Percentiles rank a stretch among this genome's conserved stretches.
Conservation (phyloP, 225 moss, liverwort and hornwort genomes). For the Pseudoscleropodium purum region DNA sequence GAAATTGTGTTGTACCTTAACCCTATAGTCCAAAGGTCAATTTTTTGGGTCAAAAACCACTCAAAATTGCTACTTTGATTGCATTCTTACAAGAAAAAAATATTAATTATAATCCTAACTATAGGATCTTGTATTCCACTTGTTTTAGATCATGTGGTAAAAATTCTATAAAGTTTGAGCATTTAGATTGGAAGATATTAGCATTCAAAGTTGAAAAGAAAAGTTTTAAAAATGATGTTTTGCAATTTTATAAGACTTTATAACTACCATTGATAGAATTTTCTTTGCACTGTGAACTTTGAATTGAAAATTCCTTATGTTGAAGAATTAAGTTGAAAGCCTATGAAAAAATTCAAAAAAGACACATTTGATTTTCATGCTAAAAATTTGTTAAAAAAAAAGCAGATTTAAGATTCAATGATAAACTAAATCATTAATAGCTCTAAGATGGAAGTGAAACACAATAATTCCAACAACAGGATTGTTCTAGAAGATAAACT, state of each 20-base stretch:
- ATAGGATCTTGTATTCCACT: accelerated
- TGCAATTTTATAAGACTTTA: neutral
- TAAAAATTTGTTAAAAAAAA: no score
- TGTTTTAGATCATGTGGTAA: neutral
- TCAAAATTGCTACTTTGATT: no score
- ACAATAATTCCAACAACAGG: accelerated
- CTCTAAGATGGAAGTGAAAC: neutral
- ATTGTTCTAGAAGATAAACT: neutral
- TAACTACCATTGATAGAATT: accelerated
- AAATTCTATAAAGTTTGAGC: neutral
- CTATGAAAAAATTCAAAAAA: no score
- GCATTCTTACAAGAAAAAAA: no score
- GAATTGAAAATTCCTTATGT: neutral
- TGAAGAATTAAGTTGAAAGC: neutral
- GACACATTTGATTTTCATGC: no score
- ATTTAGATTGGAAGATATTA: neutral
- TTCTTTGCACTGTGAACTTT: neutral
- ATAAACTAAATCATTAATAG: neutral
- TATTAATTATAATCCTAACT: neutral
- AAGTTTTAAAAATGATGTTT: neutral
- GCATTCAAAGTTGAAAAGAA: neutral
- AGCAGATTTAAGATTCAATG: neutral
- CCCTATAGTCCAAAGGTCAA: no score
- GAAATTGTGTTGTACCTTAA: no score
- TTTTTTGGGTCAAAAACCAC: no score